Evolutionary conservation across 2,329 filamentous ascomycete genomes (phyloP), one percentile per base, ranked within the genome.

Genomic region (Exophiala sp.): DNA sequence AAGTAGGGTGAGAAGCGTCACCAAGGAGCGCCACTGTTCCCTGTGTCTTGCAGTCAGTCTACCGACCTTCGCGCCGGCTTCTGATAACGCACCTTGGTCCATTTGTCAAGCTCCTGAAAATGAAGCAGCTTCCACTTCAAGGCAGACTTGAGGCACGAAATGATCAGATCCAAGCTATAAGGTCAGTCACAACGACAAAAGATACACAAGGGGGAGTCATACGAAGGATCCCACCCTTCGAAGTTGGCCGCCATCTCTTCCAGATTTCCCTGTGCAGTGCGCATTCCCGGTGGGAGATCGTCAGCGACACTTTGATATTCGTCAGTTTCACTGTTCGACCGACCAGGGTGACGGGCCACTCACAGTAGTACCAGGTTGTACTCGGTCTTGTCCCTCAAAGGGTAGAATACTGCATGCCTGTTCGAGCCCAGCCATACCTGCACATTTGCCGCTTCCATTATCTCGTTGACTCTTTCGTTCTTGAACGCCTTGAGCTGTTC

Each of bases 1-100:
- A 70, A 61, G 87, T 86, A 0, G 85, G 84, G 64, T 88, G 85
- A 0, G 83, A 85, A 0, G 85, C 83, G 63, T 88, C 85, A 0
- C 86, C 85, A 0, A 88, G 67, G 0, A 87, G 66, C 1, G 76
- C 82, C 12, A 86, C 65, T 3, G 72, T 75, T 0, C 69, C 78
- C 1, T 78, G 74, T 0, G 73, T 55, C 78, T 43, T n/a, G 18
- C n/a, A 12, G 20, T 43, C 41, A 43, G 41, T 11, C 41, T n/a
- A 5, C 6, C 5, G 20, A 81, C 18, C 35, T 11, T 8, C 38
- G 11, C 8, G 10, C 32, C 21, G n/a, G 21, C 47, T 8, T 29
- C 16, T 18, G n/a, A 20, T 3, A 46, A 46, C 36, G 12, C 20
- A 43, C 45, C 44, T 41, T 49, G 18, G 52, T 55, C 78, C 82